Conservation (phyloP, 2,329 filamentous ascomycete genomes). For the Aureobasidium sp. region DNA sequence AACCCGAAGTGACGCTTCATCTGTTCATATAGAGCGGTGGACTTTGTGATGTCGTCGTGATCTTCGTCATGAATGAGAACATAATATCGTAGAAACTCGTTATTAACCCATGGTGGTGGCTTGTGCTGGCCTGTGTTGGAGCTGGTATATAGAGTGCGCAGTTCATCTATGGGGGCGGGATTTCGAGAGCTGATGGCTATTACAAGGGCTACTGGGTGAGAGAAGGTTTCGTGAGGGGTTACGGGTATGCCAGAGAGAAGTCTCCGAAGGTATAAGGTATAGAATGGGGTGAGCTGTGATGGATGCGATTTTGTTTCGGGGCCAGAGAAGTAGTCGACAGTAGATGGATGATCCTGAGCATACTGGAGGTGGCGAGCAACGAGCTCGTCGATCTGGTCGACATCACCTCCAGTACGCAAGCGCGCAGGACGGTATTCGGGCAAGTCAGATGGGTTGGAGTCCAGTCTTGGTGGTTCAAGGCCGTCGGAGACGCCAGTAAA, state of each 20-base stretch:
- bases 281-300: constrained; percentile 48
- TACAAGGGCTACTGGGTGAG: constrained; percentile 88
- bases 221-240: constrained; percentile 83
- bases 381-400: constrained; percentile 69
- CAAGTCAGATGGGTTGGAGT: constrained; percentile 24
- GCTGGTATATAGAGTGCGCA: constrained; percentile 75
- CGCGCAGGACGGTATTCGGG: constrained; percentile 33
- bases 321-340: constrained; percentile 39
- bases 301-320: constrained; percentile 24
- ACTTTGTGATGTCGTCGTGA: constrained; percentile 82
- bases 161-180: constrained; percentile 72
- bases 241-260: constrained; percentile 73
- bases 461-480: constrained; percentile 32
- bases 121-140: constrained; percentile 70
- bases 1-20: constrained; percentile 99
- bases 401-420: constrained; percentile 42
- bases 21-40: constrained; percentile 86
- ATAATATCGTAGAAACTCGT: constrained; percentile 91
- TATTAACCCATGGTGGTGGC: constrained; percentile 79
- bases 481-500: constrained; percentile 66
- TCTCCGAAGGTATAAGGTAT: constrained; percentile 75
- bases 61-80: constrained; percentile 96
- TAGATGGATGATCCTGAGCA: constrained; percentile 51
- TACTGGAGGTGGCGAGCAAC: constrained; percentile 73
- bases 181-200: constrained; percentile 93